phyloP scores from a whole-genome alignment of 306 rosid genomes.

The Fragaria vesca region DNA sequence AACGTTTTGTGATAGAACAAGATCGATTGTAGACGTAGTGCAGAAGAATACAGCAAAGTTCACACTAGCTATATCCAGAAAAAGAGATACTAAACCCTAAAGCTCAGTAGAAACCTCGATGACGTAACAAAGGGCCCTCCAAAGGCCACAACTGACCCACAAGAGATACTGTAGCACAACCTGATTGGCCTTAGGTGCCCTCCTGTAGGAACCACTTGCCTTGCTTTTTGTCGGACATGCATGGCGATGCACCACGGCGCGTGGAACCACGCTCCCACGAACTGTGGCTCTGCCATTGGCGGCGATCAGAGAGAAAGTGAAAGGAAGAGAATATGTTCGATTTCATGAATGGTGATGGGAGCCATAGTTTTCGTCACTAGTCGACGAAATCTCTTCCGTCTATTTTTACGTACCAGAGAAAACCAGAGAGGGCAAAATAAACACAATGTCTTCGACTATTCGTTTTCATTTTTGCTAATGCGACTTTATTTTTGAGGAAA shows the following conservation, averaged over 20 bases:
- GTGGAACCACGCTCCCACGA: constrained; percentile 25
- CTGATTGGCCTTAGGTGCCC: constrained; percentile 17
- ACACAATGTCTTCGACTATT: background rate
- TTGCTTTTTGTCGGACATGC: constrained; percentile 39
- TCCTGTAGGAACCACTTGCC: constrained; percentile 23
- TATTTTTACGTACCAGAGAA: constrained; percentile 32
- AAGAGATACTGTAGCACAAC: constrained; percentile 17
- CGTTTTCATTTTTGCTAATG: constrained; percentile 2
- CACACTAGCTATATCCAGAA: constrained; percentile 17
- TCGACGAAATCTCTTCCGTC: constrained; percentile 34
- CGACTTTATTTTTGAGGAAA: background rate
- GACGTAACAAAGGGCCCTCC: background rate
- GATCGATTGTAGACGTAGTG: constrained; percentile 1
- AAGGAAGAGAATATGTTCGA: constrained; percentile 51
- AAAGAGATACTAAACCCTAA: background rate
- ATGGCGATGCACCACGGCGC: constrained; percentile 17
- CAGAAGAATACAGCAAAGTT: constrained; percentile 24
- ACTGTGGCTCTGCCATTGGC: constrained; percentile 16
- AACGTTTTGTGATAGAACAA: background rate
- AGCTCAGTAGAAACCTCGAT: background rate
- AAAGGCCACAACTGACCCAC: constrained; percentile 6
- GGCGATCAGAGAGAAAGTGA: background rate
- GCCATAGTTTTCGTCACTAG: constrained; percentile 21
- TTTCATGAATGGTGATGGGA: constrained; percentile 13
- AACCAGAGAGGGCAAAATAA: constrained; percentile 12